phyloP scores from a whole-genome alignment of 2,329 filamentous ascomycete species.

The Aspergillus cejpii region DNA sequence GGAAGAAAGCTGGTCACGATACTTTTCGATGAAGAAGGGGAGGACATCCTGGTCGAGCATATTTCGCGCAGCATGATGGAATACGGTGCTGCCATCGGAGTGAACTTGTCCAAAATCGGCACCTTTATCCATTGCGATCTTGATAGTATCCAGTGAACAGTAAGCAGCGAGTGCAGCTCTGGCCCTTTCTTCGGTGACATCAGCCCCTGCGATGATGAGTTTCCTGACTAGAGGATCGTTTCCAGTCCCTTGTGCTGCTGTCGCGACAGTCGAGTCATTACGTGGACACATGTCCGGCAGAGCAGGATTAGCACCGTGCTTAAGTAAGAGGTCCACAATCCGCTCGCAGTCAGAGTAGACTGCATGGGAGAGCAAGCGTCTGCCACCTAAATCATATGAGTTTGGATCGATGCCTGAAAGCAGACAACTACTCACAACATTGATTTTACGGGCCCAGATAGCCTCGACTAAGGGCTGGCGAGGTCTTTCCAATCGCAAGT shows the following conservation, averaged over 20 bases:
- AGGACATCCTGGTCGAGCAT: neutral
- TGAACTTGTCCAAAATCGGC: neutral
- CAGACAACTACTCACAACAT: constrained; percentile 1
- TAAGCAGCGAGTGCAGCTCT: neutral
- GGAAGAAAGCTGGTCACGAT: neutral
- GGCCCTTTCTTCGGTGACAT: neutral
- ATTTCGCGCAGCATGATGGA: neutral
- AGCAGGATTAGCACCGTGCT: constrained; percentile 5
- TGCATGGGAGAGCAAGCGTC: constrained; percentile 4
- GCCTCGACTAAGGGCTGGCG: neutral
- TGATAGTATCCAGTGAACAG: neutral
- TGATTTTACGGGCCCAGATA: neutral
- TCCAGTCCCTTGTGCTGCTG: neutral
- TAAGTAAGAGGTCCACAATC: constrained; percentile 4
- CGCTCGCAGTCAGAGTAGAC: constrained; percentile 1
- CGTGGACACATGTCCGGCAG: neutral
- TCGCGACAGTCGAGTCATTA: neutral
- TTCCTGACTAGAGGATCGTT: neutral
- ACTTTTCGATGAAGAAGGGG: neutral
- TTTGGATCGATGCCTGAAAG: constrained; percentile 6
- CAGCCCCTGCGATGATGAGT: constrained; percentile 1
- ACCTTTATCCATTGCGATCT: constrained; percentile 1
- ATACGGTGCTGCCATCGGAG: neutral
- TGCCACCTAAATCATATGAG: constrained; percentile 5
- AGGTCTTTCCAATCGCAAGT: neutral